Evolutionary conservation across 176 grass and related monocot species (phyloP), one percentile per base, ranked within the genome.

Genomic region (Bromus sterilis): DNA sequence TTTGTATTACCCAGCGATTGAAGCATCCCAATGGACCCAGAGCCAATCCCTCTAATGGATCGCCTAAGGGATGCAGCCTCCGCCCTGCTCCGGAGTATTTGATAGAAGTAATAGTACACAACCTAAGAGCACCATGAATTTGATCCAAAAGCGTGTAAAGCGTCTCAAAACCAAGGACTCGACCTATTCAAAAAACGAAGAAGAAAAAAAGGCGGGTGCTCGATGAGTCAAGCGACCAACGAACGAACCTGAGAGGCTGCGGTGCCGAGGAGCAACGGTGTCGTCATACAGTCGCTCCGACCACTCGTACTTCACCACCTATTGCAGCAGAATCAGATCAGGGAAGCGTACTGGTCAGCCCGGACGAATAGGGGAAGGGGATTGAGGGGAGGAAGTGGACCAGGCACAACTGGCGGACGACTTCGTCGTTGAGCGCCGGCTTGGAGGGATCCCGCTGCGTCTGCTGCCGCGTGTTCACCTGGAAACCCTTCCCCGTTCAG

Each of bases 381-480:
- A 63, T 48, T 46, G 25, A 24, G 56, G 16, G 4, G 14, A 33
- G 62, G 77, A 84, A n/a, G 31, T 15, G 30, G 24, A 92, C 89
- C 86, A 86, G 77, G 53, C 80, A 93, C 65, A 97, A 75, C 68
- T 89, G 94, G 20, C 81, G 89, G 21, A 89, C 49, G 80, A 89
- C 87, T 51, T 91, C 84, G 81, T 91, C 80, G 64, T 80, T 91
- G 65, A n/a, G n/a, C n/a, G n/a, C n/a, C n/a, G n/a, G n/a, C n/a
- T n/a, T n/a, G n/a, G n/a, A n/a, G n/a, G n/a, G 81, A 76, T 97
- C 88, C 63, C 86, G 89, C 81, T 93, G 91, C 49, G 84, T 97
- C 91, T 97, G 94, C 76, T 93, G 91, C 49, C 91, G 89, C 44
- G 91, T 90, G 84, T 97, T 97, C 66, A 97, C 91, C 91, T 97